Evolutionary conservation across 177 flowering plant genomes (phyloP), one percentile per base, ranked within the genome.

Genomic region (Vitis hybrid): DNA sequence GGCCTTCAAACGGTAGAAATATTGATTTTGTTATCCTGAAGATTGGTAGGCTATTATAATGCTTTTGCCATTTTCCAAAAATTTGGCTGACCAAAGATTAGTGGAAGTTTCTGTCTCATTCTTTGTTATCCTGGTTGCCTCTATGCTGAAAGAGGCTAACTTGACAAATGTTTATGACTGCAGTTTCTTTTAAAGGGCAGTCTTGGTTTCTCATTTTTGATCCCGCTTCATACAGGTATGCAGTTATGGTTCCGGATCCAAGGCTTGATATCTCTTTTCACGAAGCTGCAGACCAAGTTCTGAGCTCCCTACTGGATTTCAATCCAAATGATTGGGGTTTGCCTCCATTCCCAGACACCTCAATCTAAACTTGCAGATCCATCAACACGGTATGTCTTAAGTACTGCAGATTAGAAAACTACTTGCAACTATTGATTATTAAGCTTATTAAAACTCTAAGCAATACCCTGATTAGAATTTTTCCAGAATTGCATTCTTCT

Each of bases 221-320:
- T 12, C 21, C 13, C 11, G 14, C 19, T 19, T 2, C 21, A 3
- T 77, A 75, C 91, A 94, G 97, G 97, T 85, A 69, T 67, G 95
- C 75, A 3, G 88, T 90, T 50, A 94, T 94, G 98, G 97, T 92
- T 68, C 98, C 98, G 5, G 97, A 94, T 80, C 88, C 97, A 58
- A 87, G 88, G 79, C 78, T 94, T 61, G 97, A 94, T 70, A 84
- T 77, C 80, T 86, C 86, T 55, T 77, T 62, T 72, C 97, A 85
- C 61, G 74, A 66, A 9, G 74, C 57, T 57, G 95, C 98, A 11
- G 95, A 94, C 75, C 91, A 91, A 80, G 85, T 92, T 61, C 62
- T 92, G 68, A 80, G 69, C 69, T 88, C 97, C 13, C 69, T 94
- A 2, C 56, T 85, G 78, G 89, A 90, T 56, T 94, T 92, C 76